Conservation (phyloP, 306 rosid genomes). For the Castanospermum australe region DNA sequence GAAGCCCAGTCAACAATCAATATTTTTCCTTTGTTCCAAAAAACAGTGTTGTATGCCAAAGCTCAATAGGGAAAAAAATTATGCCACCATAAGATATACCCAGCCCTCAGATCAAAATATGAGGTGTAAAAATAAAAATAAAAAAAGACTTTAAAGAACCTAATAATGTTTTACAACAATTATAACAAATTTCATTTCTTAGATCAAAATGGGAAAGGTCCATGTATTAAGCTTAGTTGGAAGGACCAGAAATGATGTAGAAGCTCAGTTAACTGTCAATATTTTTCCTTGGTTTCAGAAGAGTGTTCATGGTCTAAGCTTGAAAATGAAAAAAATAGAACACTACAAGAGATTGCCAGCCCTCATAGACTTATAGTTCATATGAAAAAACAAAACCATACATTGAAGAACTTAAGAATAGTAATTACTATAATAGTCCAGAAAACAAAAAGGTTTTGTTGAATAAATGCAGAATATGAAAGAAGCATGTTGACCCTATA, state of each 20-base stretch:
- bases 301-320: neutral
- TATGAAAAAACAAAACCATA: neutral
- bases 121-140: neutral
- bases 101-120: neutral
- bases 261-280: neutral
- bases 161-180: neutral
- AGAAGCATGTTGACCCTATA: conserved; percentile 13
- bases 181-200: neutral
- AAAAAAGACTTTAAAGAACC: neutral
- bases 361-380: neutral
- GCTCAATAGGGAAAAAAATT: neutral
- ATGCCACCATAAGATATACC: neutral
- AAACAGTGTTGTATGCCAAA: neutral
- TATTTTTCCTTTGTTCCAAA: neutral
- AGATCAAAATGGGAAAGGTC: neutral
- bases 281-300: neutral
- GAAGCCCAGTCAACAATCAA: neutral
- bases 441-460: neutral
- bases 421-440: neutral
- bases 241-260: neutral
- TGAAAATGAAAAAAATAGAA: neutral
- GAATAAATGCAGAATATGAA: neutral
- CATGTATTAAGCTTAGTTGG: neutral
- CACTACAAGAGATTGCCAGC: neutral
- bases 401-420: neutral